These are phyloP conservation scores for Amanita polypyramis DNA, from an alignment of 768 basidiomycete species.

Conservation along the genomic window DNA sequence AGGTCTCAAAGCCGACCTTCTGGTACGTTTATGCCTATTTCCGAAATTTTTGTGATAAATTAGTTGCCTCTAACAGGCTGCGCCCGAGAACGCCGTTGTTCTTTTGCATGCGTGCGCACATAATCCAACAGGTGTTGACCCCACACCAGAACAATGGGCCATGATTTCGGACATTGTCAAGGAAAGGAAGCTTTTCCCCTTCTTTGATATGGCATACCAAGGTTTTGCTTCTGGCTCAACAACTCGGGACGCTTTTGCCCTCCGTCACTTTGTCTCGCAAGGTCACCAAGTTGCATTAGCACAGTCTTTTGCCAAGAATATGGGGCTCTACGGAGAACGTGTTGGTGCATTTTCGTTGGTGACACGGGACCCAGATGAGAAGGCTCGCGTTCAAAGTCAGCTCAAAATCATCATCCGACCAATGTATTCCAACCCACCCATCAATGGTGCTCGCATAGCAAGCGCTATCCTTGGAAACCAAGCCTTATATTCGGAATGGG, in stretches of 20 bases:
- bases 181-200: constrained; percentile 88
- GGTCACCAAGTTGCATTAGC: constrained; percentile 86
- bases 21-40: constrained; percentile 34
- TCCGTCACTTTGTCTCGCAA: constrained; percentile 86
- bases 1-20: constrained; percentile 80
- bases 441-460: constrained; percentile 83
- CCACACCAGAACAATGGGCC: constrained; percentile 86
- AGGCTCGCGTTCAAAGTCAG: constrained; percentile 84
- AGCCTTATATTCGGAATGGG: constrained; percentile 79
- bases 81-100: constrained; percentile 74
- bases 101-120: constrained; percentile 96
- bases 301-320: constrained; percentile 99
- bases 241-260: constrained; percentile 84
- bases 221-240: constrained; percentile 96
- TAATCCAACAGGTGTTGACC: constrained; percentile 98
- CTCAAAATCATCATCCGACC: constrained; percentile 92
- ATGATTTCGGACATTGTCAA: constrained; percentile 81
- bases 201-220: constrained; percentile 99
- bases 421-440: constrained; percentile 96
- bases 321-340: constrained; percentile 98
- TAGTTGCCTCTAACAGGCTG: constrained; percentile 30
- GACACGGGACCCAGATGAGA: constrained; percentile 59
- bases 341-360: constrained; percentile 93
- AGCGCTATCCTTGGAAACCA: constrained; percentile 69
- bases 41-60: constrained; percentile 3